Evolutionary conservation across 192 early-diverging fungal genomes (phyloP), one percentile per base, ranked within the genome.

Genomic region (Linnemannia zychae): DNA sequence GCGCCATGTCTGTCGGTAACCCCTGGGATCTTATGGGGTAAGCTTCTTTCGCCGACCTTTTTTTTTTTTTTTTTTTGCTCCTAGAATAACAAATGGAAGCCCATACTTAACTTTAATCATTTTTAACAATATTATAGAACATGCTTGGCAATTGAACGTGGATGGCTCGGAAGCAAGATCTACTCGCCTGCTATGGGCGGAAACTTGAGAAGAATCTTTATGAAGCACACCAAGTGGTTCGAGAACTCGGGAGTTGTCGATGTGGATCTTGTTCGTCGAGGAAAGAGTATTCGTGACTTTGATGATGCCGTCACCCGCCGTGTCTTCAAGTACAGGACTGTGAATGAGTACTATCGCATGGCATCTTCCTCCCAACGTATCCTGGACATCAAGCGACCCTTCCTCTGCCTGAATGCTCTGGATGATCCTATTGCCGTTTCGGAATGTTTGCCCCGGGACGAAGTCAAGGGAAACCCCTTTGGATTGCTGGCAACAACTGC

Each of bases 381-480:
- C 76, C 88, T 92, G 15, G 78, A 87, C 72, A 93, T 96, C 49
- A 86, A 91, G 20, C 86, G 97, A 33, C 98, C 98, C 24, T 93
- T 95, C 70, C 86, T 99, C n/a, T 94, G 96, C 72, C 87, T 98
- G 48, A 93, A 93, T 28, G 94, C 97, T 65, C 67, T 95, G 81
- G 97, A 98, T 88, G 98, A 99, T 86, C 98, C 98, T n/a, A 94
- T 99, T 81, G 93, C 94, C 20, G 87, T 88, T 3, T 68, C 77
- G 9, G 87, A 93, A 63, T 89, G 90, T 28, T 91, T 97, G 7
- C 98, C 98, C 13, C 88, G 82, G 37, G 91, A 94, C 70, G 94
- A 96, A 63, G 91, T 93, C 75, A 85, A 83, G 72, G 81, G 68
- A 16, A 99, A 99, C 80, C 96, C 97, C 40, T 88, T 95, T 84